phyloP scores from a whole-genome alignment of 257 asterid genomes.

The Solanum etuberosum region DNA sequence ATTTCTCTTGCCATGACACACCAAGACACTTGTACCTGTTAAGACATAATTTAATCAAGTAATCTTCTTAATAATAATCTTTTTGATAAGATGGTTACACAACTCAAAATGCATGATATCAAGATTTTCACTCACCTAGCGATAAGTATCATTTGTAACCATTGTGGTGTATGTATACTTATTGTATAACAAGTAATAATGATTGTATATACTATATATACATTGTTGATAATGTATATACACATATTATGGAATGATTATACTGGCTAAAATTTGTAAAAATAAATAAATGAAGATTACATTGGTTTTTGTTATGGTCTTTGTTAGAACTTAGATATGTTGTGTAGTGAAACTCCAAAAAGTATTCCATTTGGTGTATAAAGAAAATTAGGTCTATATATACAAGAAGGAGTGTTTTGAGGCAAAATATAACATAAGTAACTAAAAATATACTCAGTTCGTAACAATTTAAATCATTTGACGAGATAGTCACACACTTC shows the following conservation, averaged over 20 bases:
- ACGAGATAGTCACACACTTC: neutral
- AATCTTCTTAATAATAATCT: neutral
- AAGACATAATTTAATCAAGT: neutral
- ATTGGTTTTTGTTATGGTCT: neutral
- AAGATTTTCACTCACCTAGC: neutral
- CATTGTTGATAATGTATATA: neutral
- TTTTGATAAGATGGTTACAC: neutral
- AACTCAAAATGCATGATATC: neutral
- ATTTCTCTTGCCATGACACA: slow-evolving; percentile 33
- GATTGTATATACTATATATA: neutral
- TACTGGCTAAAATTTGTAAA: neutral
- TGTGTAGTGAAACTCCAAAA: neutral
- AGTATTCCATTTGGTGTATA: neutral
- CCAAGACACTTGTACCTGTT: slow-evolving; percentile 44
- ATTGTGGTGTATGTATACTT: neutral
- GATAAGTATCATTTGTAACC: neutral
- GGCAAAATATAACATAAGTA: neutral
- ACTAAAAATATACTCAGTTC: neutral
- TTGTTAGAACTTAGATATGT: neutral
- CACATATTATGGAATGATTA: neutral
- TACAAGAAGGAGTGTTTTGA: neutral
- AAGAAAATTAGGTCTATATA: neutral
- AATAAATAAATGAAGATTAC: neutral
- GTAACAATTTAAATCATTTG: neutral
- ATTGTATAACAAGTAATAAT: neutral